A percentile compares a stretch with the other conserved stretches of the same genome.
Evolutionary conservation across 2,329 filamentous ascomycete species (phyloP).

Genomic region (Aspergillus neoniger): DNA sequence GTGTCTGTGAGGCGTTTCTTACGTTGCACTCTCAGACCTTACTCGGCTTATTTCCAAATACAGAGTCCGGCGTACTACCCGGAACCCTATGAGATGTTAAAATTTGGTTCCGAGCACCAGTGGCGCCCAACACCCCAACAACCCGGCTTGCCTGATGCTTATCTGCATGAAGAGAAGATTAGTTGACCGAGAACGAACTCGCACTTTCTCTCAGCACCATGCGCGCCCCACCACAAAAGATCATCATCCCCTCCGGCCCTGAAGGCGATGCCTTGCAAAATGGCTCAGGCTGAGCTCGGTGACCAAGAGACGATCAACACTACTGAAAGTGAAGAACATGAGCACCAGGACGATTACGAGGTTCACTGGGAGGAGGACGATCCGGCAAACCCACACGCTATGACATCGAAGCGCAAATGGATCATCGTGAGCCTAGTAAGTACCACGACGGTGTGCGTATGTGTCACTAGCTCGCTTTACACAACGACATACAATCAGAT

Average conservation of each 20-base stretch:
- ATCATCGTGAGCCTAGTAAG: background rate
- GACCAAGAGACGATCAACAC: background rate
- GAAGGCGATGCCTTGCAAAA: background rate
- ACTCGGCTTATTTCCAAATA: background rate
- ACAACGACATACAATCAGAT: slow-evolving; percentile 78
- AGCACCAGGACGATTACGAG: background rate
- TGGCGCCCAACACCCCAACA: slow-evolving; percentile 4
- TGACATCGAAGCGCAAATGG: background rate
- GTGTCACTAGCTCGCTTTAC: slow-evolving; percentile 64
- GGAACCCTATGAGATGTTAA: background rate
- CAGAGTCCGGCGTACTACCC: background rate
- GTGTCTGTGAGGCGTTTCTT: background rate
- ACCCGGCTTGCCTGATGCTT: background rate
- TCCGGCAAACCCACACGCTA: background rate
- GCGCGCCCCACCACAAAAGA: background rate
- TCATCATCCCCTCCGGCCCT: background rate
- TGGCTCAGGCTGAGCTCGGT: background rate
- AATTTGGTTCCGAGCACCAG: slow-evolving; percentile 2
- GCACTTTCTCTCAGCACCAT: background rate
- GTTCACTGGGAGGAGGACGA: slow-evolving; percentile 4
- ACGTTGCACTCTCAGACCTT: background rate
- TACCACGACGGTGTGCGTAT: background rate
- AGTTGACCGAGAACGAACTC: background rate
- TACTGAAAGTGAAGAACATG: background rate
- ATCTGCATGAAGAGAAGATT: background rate